Base-by-base conservation (phyloP, 2,329 filamentous ascomycete genomes). In the Aspergillus persii region DNA sequence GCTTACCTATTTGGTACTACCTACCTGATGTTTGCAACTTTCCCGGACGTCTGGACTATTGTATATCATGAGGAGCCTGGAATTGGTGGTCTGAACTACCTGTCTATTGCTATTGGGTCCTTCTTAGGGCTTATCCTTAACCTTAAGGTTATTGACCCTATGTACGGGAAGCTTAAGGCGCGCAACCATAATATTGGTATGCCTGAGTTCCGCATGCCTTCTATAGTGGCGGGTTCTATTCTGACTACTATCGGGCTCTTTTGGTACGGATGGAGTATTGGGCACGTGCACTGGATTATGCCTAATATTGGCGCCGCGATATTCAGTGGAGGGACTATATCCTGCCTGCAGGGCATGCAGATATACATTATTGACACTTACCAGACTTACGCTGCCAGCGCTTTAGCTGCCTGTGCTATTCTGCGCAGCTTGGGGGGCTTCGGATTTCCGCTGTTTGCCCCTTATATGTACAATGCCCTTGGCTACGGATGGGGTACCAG, bases 161-260 rank as follows among this genome's bases (percentile, higher is more conserved):
- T 50, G 4, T 50, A 30, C 47, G 5, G 11, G 8, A 68, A 63
- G 2, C 71, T 84, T 3, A 82, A 80, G 63, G 67, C 64, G 8
- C 66, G 30, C 1, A 61, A 58, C 23, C 81, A 82, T 66, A 74
- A 75, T 53, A 71, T 64, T 6, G 74, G 72, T 8, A 61, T 56
- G 6, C 86, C 88, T 0, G 87, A 90, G 64, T 86, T 83, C 63
- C 83, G 87, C 15, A 76, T 87, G 0, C 86, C 86, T 0, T 73
- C 87, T 3, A 81, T 86, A 70, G 66, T 85, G 8, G 74, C 81
- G 0, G 83, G 81, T 0, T 80, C 80, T 0, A 47, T 86, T 0
- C 58, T 86, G 1, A 74, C 82, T 0, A 83, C 84, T 0, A 61
- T 78, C 0, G 81, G 83, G 0, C 69, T 86, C 2, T 83, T 85